Base-by-base conservation (phyloP, 164 flowering plant species). In the Echeveria elegans region DNA sequence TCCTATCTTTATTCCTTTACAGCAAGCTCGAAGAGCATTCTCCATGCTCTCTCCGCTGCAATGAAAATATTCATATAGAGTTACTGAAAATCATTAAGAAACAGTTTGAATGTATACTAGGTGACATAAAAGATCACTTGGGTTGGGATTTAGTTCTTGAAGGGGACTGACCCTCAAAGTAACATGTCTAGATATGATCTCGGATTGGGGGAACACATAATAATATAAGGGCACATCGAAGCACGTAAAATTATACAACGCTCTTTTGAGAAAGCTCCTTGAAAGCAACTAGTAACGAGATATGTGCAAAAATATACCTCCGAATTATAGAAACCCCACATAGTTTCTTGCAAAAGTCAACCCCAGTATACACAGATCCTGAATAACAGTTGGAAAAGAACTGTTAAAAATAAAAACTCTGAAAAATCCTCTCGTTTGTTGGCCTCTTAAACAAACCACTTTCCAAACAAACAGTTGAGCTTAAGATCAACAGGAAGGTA, bases 11-110 rank as follows among this genome's bases (percentile, higher is more conserved):
- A 92, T 92, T 70, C 98, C 98, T 79, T 92, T 92, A 79, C 98
- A 92, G 73, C 98, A 92, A 65, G 98, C 98, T 70, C 98, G 91
- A 69, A 92, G 77, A 59, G 98, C 98, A 75, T 92, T 92, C 77
- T 92, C 98, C 98, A 92, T 92, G 80, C 98, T 92, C 78, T 92
- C 98, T 70, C 98, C 98, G 79, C 98, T 92, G 76, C 34, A 67
- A 68, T 48, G 5, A 15, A 53, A 11, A 28, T 26, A 56, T 56
- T 56, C 18, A 7, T 56, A 29, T 2, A 12, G 19, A 19, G 15
- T 14, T 2, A 15, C 4, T 56, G 32, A 56, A 23, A 28, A 1
- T 10, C 31, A 26, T 56, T 11, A 5, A 56, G 32, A 11, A 28
- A 28, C 32, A 11, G n/a, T 2, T 56, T 3, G 1, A 28, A 26